Evolutionary conservation across 805 yeast genomes (phyloP), one percentile per base, ranked within the genome.

Genomic region (Schizosaccharomyces pombe): DNA sequence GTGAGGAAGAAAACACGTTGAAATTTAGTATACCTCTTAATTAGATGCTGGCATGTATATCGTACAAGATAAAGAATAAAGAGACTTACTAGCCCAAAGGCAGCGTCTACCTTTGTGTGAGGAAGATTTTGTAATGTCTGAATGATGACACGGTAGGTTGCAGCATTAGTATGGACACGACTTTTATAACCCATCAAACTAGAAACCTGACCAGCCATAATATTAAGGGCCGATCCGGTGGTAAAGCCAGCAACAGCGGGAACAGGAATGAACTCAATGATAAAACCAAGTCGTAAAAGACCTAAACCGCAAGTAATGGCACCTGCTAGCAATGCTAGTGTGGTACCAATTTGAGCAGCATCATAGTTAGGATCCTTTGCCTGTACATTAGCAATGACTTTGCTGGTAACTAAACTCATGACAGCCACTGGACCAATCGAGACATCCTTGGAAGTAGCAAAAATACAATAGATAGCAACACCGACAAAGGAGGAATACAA

Each of bases 351-450:
- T 52, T 73, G 73, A 1, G 87, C 85, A 2, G 78, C 82, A 4
- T 74, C 61, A 54, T 71, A 70, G 22, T 61, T 62, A 0, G 77
- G 72, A 58, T 73, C 71, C 57, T 71, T 74, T 11, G 60, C 69
- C 57, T 76, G 75, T 9, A 86, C 91, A 53, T 71, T 70, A 29
- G 77, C 73, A 55, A 87, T 73, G 55, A 84, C 85, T 64, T 80
- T 83, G 53, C 87, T 79, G 34, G 84, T 85, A 65, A 85, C 87
- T 59, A 78, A 66, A 14, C 94, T 82, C 94, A 87, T 86, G 56
- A 87, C 96, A 11, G 96, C 96, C 37, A 87, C 96, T 9, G 96
- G 96, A 29, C 96, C 96, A 61, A 87, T 86, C 57, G 93, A 82
- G 39, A 87, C 94, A 72, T 87, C 96, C 67, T 87, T 87, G 26